Percentiles rank a stretch among this genome's conserved stretches.
Evolutionary conservation across 768 basidiomycete species (phyloP).

Genomic region (Leccinellum rugosiceps): DNA sequence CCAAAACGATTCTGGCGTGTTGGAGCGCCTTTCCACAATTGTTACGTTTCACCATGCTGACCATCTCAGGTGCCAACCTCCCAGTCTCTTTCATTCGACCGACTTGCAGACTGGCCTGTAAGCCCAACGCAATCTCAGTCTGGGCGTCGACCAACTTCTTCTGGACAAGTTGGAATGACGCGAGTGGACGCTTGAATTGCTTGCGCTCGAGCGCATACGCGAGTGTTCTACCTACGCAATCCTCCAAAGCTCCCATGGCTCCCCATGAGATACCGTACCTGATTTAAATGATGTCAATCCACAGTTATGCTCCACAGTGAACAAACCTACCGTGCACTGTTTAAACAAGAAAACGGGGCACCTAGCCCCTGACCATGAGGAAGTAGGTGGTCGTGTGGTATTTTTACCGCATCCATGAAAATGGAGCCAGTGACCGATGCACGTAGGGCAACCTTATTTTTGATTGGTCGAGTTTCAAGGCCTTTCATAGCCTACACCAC

Average conservation of each 20-base stretch:
- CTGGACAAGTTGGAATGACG: slow-evolving; percentile 95
- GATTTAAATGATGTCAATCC: not conserved
- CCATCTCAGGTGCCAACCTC: slow-evolving; percentile 81
- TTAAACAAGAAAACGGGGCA: slow-evolving; percentile 89
- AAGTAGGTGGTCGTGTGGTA: slow-evolving; percentile 71
- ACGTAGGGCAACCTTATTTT: slow-evolving; percentile 89
- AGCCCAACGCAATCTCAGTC: slow-evolving; percentile 76
- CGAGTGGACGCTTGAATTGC: slow-evolving; percentile 87
- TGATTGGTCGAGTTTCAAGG: slow-evolving; percentile 80
- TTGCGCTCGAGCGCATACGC: slow-evolving; percentile 85
- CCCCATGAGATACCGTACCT: slow-evolving; percentile 93
- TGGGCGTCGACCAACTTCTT: slow-evolving; percentile 96
- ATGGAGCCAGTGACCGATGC: slow-evolving; percentile 83
- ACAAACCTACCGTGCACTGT: slow-evolving; percentile 65
- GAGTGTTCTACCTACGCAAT: slow-evolving; percentile 75
- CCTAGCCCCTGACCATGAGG: slow-evolving; percentile 75
- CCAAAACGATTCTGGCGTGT: slow-evolving; percentile 76
- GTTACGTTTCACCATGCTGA: slow-evolving; percentile 92
- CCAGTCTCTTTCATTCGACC: slow-evolving; percentile 85
- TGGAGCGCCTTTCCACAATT: slow-evolving; percentile 92
- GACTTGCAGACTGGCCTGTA: slow-evolving; percentile 72
- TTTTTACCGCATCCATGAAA: slow-evolving; percentile 88
- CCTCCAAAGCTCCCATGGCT: slow-evolving; percentile 93
- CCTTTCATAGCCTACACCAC: slow-evolving; percentile 70
- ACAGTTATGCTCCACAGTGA: not conserved